Conservation (phyloP, 2,329 filamentous ascomycete genomes). For the Fusarium albidum region DNA sequence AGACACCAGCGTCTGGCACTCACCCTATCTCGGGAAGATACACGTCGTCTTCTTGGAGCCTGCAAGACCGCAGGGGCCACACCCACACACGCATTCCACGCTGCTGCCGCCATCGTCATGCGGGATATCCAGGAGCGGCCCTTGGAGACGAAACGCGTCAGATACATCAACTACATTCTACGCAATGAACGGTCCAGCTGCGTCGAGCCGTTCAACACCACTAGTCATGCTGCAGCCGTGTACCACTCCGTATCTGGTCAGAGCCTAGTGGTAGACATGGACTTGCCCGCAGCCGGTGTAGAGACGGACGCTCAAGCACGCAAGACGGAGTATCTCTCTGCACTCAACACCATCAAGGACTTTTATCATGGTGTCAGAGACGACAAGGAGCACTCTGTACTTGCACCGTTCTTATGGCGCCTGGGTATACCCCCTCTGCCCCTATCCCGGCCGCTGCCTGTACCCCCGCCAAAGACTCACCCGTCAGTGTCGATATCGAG, state of each 20-base stretch:
- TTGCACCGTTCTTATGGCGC: slow-evolving; percentile 38
- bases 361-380: slow-evolving; percentile 43
- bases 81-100: slow-evolving; percentile 45
- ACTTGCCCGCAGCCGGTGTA: background rate
- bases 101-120: slow-evolving; percentile 41
- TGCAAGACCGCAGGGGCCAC: slow-evolving; percentile 35
- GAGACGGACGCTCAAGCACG: accelerated
- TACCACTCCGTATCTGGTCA: slow-evolving; percentile 44
- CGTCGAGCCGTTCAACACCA: slow-evolving; percentile 31
- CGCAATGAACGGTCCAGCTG: slow-evolving; percentile 43
- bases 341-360: slow-evolving; percentile 36
- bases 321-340: slow-evolving; percentile 32
- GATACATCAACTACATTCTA: slow-evolving; percentile 45
- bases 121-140: slow-evolving; percentile 37
- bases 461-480: slow-evolving; percentile 38
- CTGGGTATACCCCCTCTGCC: slow-evolving; percentile 22
- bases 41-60: slow-evolving; percentile 22
- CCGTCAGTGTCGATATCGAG: slow-evolving; percentile 46
- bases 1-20: slow-evolving; percentile 39
- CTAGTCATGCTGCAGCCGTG: slow-evolving; percentile 37
- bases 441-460: slow-evolving; percentile 10
- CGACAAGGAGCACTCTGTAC: slow-evolving; percentile 41
- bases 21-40: slow-evolving; percentile 25
- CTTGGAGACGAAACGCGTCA: background rate
- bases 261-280: slow-evolving; percentile 40